phyloP scores from a whole-genome alignment of 331 rosid species.

The Arachis monticola region DNA sequence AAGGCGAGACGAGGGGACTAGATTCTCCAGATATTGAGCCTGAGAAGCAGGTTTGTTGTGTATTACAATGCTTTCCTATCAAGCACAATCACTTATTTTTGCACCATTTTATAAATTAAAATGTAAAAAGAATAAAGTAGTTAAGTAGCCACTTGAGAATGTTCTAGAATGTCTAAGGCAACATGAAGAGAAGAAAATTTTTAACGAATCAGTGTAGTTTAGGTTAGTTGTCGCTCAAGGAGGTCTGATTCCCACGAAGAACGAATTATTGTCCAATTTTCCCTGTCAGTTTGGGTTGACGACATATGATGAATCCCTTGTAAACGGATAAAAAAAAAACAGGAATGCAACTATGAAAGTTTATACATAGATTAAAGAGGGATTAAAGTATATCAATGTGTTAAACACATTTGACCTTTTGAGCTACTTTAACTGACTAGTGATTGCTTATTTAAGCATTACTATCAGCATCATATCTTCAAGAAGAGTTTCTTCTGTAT shows the following conservation, averaged over 20 bases:
- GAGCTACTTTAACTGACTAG: neutral
- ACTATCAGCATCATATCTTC: neutral
- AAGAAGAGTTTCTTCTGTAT: neutral
- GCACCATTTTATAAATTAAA: neutral
- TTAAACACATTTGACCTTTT: neutral
- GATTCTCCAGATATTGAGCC: conserved; percentile 24
- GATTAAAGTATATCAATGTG: neutral
- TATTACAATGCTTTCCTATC: neutral
- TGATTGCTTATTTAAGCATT: neutral
- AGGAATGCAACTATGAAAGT: neutral
- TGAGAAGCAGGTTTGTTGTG: conserved; percentile 46
- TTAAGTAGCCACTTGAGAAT: neutral
- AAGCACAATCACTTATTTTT: neutral
- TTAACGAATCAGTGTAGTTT: neutral
- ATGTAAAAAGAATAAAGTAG: neutral
- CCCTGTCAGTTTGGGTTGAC: too few relatives aligned
- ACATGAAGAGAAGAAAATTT: too few relatives aligned
- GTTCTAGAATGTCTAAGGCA: too few relatives aligned
- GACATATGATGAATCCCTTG: too few relatives aligned
- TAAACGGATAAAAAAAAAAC: too few relatives aligned
- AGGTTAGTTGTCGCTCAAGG: neutral
- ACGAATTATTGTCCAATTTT: too few relatives aligned
- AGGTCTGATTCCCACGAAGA: too few relatives aligned
- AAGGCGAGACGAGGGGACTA: neutral
- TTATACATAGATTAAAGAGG: neutral